phyloP scores from a whole-genome alignment of 371 early-diverging fungal genomes.

The Apophysomyces elegans region DNA sequence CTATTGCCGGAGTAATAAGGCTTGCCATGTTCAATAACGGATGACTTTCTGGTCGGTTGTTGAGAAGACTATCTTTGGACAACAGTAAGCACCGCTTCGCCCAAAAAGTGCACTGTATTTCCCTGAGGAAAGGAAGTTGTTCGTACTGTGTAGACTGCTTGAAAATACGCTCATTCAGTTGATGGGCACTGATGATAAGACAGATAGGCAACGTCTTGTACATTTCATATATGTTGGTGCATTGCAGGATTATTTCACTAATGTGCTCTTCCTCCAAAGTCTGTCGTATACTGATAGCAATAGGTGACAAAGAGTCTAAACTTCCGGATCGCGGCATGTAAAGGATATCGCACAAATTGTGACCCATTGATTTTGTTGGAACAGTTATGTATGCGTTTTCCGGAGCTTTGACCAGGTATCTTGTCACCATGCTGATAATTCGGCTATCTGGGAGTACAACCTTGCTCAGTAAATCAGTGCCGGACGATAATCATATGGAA shows the following conservation, averaged over 20 bases:
- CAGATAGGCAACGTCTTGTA: neutral
- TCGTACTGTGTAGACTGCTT: neutral
- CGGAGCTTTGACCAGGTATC: neutral
- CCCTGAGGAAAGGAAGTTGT: slow-evolving; percentile 3
- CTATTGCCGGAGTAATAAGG: neutral
- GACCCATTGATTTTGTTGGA: neutral
- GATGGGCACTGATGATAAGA: neutral
- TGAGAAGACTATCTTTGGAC: neutral
- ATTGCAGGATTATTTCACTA: neutral
- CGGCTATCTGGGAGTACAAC: neutral
- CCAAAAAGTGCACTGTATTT: neutral
- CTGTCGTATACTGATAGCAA: neutral
- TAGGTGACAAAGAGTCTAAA: neutral
- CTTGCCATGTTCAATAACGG: slow-evolving; percentile 1
- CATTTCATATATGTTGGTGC: neutral
- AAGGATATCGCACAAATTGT: slow-evolving; percentile 2
- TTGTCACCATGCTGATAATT: neutral
- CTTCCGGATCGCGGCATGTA: neutral
- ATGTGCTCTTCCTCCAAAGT: neutral
- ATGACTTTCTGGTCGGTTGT: slow-evolving; percentile 1
- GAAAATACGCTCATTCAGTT: neutral
- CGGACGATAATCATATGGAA: neutral
- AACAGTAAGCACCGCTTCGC: slow-evolving; percentile 1
- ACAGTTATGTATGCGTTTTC: neutral
- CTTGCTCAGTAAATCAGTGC: neutral